Conservation (phyloP, 768 basidiomycete species). For the Russula compacta region DNA sequence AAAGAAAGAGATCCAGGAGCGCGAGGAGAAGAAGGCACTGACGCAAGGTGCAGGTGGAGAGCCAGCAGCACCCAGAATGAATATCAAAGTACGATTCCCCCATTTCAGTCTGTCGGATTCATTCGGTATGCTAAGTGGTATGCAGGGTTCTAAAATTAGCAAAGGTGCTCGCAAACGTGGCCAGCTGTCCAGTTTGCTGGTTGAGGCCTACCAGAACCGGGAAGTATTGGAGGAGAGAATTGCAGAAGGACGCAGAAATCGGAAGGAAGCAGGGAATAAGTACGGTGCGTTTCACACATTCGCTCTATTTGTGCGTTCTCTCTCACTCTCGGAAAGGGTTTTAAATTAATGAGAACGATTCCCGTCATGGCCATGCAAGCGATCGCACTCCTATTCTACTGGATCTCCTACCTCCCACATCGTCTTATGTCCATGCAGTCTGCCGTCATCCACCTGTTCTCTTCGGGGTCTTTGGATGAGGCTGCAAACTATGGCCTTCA, state of each 20-base stretch:
- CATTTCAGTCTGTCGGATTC: neutral
- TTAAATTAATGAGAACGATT: neutral
- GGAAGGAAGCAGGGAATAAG: conserved; percentile 88
- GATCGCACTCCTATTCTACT: neutral
- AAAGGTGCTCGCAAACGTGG: conserved; percentile 63
- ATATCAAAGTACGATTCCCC: conserved; percentile 52
- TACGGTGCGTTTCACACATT: conserved; percentile 49
- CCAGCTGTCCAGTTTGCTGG: conserved; percentile 72
- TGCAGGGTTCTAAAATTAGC: conserved; percentile 61
- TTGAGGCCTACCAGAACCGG: conserved; percentile 76
- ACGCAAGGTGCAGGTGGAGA: conserved; percentile 53
- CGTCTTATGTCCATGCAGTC: neutral
- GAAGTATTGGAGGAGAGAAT: conserved; percentile 78
- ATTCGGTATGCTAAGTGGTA: neutral
- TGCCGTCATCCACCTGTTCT: neutral
- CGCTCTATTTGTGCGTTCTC: neutral
- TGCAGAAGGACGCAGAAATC: conserved; percentile 71
- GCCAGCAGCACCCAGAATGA: conserved; percentile 65
- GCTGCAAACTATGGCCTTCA: neutral
- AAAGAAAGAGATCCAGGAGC: conserved; percentile 61
- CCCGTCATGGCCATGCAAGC: neutral
- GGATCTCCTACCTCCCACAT: neutral
- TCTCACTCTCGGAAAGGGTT: conserved; percentile 8
- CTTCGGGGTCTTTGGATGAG: neutral
- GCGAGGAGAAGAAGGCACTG: conserved; percentile 68